Evolutionary conservation across 2,329 filamentous ascomycete genomes (phyloP), one percentile per base, ranked within the genome.

Genomic region (Fusarium keratoplasticum): DNA sequence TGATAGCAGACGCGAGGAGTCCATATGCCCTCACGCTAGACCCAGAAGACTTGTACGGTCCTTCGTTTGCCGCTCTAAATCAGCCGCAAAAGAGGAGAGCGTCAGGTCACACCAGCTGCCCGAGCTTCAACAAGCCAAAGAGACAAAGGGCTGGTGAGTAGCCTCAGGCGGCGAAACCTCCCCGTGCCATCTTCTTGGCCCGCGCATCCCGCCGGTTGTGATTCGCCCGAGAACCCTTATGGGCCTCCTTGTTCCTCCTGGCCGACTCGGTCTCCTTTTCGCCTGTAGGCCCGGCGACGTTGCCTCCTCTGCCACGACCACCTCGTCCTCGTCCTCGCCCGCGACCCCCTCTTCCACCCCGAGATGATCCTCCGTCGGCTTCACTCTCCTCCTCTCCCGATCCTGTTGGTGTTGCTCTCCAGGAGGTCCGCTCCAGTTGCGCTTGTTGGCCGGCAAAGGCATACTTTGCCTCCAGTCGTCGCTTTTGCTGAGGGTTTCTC

Each of bases 171-270:
- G 81, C 75, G 50, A 85, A 81, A 2, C 84, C 84, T 20, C 83
- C 84, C 29, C 90, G 86, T 16, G 88, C 89, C 89, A 92, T 91
- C 83, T 93, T 93, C 78, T 83, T 90, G 14, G 90, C 90, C 38
- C 89, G 85, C 69, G 88, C 88, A 79, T 97, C 93, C 59, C 95
- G 89, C 29, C 95, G 90, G 81, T 95, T 96, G 81, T 98, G 95
- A 80, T 98, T 98, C 35, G 94, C 95, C 70, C 93, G 87, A 25
- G 93, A 94, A 4, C 92, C 88, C 82, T 98, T 98, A 76, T 91
- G 93, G 29, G 93, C 91, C 80, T 97, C 95, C 80, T 98, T 98
- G 71, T 89, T 88, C 77, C 91, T 88, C 74, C 95, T 88, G 11
- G 93, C 92, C 63, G 86, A 84, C 74, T 95, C 91, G 1, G 93